Base-by-base conservation (phyloP, 169 alveolate species). In the Cryptosporidium ryanae region DNA sequence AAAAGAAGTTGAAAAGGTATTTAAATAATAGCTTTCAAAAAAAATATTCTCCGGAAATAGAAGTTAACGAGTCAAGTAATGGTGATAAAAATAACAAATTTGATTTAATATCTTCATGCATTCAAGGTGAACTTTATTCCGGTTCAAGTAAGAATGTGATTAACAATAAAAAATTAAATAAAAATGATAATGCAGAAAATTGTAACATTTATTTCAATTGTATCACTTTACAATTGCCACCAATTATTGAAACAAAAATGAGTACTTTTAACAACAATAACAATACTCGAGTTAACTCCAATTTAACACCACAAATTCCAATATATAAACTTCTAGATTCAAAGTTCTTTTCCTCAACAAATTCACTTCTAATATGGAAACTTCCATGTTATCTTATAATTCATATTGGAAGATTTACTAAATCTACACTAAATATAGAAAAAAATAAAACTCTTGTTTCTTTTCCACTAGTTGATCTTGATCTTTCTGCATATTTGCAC, bases 401-500 rank as follows among this genome's bases (percentile, higher is more conserved):
- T 68, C 98, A 96, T 54, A 90, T 96, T 66, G 95, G 96, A 82
- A 93, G 99, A 87, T 98, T 98, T 92, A 92, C 95, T 17, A 95
- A 94, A 82, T 96, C 97, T 93, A 96, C 97, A 82, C 97, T 96
- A 93, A 97, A 96, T 91, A 91, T 95, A 34, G 99, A 98, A 90
- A 98, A 98, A 92, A 98, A 98, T 81, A 98, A 99, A n/a, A 98
- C 99, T n/a, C 95, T 98, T 65, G 98, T 98, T 82, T 96, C 98
- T 55, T 98, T 98, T 87, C 99, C 99, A 10, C 89, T 98, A 65
- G 97, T 96, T 70, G 95, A 96, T 87, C 92, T 97, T 32, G 98
- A 96, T 89, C 91, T 84, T 65, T 59, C 66, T 18, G 50, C 70
- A 82, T 91, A 87, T 27, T 68, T 92, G 18, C 95, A 94, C 59